A percentile compares a stretch with the other conserved stretches of the same genome.
phyloP scores from a whole-genome alignment of 2,329 filamentous ascomycete genomes.

The Fusarium liriodendri region DNA sequence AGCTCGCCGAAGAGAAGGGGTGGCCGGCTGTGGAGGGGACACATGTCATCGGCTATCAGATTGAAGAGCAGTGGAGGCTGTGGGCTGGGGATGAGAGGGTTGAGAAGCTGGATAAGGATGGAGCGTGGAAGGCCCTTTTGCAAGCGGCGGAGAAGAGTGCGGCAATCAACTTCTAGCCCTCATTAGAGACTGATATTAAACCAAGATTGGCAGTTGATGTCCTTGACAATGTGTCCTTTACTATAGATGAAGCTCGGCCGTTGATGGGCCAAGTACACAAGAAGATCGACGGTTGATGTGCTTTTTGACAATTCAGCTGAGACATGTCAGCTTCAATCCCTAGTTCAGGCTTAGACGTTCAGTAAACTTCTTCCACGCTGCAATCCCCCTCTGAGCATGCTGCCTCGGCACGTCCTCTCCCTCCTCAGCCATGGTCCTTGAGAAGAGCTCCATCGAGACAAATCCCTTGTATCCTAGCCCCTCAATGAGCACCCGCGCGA shows the following conservation, averaged over 20 bases:
- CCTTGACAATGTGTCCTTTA: too few relatives aligned
- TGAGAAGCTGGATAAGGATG: constrained; percentile 23
- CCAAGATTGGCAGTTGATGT: too few relatives aligned
- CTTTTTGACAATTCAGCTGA: too few relatives aligned
- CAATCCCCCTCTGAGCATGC: constrained; percentile 9
- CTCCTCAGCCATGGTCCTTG: constrained; percentile 39
- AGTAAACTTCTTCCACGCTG: constrained; percentile 18
- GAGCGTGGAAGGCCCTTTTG: constrained; percentile 14
- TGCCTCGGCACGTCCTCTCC: constrained; percentile 7
- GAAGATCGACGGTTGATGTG: too few relatives aligned
- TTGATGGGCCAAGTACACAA: too few relatives aligned
- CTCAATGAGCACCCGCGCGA: constrained; percentile 70
- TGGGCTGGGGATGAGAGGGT: constrained; percentile 44
- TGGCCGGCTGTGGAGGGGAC: constrained; percentile 55
- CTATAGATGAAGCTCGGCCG: too few relatives aligned
- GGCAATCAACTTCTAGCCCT: constrained; percentile 14
- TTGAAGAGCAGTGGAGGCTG: constrained; percentile 51
- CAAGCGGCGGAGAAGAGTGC: constrained; percentile 18
- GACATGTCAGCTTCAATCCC: neutral
- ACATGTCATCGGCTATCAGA: constrained; percentile 55
- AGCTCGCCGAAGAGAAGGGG: constrained; percentile 44
- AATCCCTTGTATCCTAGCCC: constrained; percentile 73
- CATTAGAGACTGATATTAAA: too few relatives aligned
- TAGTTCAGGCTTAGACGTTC: constrained; percentile 2
- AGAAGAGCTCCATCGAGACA: constrained; percentile 76